phyloP scores from a whole-genome alignment of 805 yeast species.

The Candida patagonica region DNA sequence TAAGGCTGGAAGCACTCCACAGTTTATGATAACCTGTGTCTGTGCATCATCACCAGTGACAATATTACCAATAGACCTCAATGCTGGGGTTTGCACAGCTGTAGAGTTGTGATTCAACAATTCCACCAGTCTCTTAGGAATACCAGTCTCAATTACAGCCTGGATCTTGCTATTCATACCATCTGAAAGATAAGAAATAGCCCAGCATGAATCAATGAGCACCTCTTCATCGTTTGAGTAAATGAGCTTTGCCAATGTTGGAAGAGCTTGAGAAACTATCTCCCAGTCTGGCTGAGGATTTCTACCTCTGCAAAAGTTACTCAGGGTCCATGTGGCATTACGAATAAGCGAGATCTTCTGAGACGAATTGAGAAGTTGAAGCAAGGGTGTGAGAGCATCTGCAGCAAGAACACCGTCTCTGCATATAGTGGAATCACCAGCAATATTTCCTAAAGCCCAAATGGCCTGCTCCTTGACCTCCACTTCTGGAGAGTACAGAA shows the following conservation, averaged over 20 bases:
- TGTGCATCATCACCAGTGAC: slow-evolving; percentile 95
- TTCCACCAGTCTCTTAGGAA: slow-evolving; percentile 90
- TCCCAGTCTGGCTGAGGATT: slow-evolving; percentile 95
- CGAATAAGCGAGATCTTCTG: slow-evolving; percentile 77
- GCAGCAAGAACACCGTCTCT: slow-evolving; percentile 82
- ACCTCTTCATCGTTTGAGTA: slow-evolving; percentile 90
- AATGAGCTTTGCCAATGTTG: slow-evolving; percentile 83
- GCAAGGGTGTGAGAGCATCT: slow-evolving; percentile 83
- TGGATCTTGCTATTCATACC: slow-evolving; percentile 91
- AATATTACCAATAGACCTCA: slow-evolving; percentile 95
- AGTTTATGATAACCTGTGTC: slow-evolving; percentile 89
- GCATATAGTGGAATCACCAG: slow-evolving; percentile 88
- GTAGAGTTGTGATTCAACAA: slow-evolving; percentile 76
- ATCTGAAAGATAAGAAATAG: slow-evolving; percentile 87
- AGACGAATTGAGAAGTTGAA: slow-evolving; percentile 66
- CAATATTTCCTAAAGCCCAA: slow-evolving; percentile 98
- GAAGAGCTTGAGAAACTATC: slow-evolving; percentile 76
- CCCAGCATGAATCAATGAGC: slow-evolving; percentile 97
- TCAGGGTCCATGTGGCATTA: slow-evolving; percentile 97
- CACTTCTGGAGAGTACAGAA: slow-evolving; percentile 68
- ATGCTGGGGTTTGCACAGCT: slow-evolving; percentile 90
- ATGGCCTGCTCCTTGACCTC: slow-evolving; percentile 98
- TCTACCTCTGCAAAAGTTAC: slow-evolving; percentile 94
- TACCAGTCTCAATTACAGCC: slow-evolving; percentile 93
- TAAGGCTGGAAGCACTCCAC: slow-evolving; percentile 83